Evolutionary conservation across 176 grass and related monocot species (phyloP).

Genomic region (Triticum urartu): DNA sequence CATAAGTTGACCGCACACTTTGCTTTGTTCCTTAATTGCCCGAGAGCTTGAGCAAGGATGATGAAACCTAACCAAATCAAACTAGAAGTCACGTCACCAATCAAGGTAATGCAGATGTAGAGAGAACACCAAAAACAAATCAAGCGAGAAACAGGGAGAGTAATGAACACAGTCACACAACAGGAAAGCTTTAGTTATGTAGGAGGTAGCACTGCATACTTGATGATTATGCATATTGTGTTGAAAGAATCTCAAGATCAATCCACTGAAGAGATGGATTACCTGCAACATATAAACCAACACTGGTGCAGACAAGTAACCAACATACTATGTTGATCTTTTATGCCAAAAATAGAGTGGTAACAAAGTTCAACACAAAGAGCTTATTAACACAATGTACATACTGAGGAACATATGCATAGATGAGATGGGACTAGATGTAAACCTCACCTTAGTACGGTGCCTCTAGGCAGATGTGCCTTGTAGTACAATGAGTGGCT

Average conservation of each 20-base stretch:
- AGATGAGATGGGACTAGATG: not conserved
- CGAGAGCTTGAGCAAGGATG: too few relatives aligned
- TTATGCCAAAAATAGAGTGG: not conserved
- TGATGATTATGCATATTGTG: not conserved
- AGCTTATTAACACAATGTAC: too few relatives aligned
- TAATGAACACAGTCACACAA: not conserved
- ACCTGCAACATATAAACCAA: not conserved
- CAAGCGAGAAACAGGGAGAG: not conserved
- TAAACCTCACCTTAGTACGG: not conserved
- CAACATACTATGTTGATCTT: too few relatives aligned
- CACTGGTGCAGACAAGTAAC: not conserved
- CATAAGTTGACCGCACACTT: too few relatives aligned
- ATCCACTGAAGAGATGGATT: not conserved
- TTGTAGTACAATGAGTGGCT: not conserved
- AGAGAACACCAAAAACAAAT: not conserved
- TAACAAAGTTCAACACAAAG: not conserved
- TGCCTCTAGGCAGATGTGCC: not conserved
- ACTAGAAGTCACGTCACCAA: too few relatives aligned
- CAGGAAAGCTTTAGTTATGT: not conserved
- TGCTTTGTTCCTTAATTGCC: too few relatives aligned
- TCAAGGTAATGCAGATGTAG: too few relatives aligned
- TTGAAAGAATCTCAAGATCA: not conserved
- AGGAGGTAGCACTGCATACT: not conserved
- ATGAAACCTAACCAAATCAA: too few relatives aligned
- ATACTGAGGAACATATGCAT: not conserved